Evolutionary conservation across 768 basidiomycete species (phyloP), one percentile per base, ranked within the genome.

Genomic region (Mycena amicta): DNA sequence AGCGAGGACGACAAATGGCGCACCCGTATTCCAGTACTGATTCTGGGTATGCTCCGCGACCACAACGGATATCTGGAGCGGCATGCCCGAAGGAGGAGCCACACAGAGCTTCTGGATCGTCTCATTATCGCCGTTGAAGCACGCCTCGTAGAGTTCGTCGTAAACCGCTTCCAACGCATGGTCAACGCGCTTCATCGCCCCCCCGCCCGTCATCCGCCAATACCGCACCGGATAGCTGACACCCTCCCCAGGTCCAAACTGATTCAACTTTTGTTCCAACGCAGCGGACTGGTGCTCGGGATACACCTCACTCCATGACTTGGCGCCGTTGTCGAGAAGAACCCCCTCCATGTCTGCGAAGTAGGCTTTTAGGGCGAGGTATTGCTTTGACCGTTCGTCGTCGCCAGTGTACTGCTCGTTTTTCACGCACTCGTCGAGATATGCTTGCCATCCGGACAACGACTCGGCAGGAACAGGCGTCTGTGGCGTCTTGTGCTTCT

Each of bases 111-210:
- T 68, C 61, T 81, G 72, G 26, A 88, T 74, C 56, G 73, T 78
- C 22, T 71, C 78, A 52, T 81, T 79, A 65, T 85, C 77, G 1
- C 86, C 85, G 3, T 65, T 63, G 67, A 75, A 82, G 63, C 80
- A 83, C 2, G 85, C 86, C 60, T 84, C 82, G 60, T 73, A 86
- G 0, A 87, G 74, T 55, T 83, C 79, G 47, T 85, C 79, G 63
- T 86, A 87, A 2, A 65, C 57, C 16, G 68, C 57, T n/a, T 68
- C 68, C 41, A 77, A 62, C 57, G 75, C 71, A n/a, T 67, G 51
- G 1, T 74, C 70, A 6, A 80, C 72, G 5, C 52, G 20, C 26
- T 55, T 54, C 27, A 37, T 50, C 1, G 45, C 1, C n/a, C 70
- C 60, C 55, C 59, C 43, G 62, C 56, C 41, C 68, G 68, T 63